Percentiles rank a stretch among this genome's conserved stretches.
phyloP scores from a whole-genome alignment of 768 basidiomycete genomes.

The Flagelloscypha sp. region DNA sequence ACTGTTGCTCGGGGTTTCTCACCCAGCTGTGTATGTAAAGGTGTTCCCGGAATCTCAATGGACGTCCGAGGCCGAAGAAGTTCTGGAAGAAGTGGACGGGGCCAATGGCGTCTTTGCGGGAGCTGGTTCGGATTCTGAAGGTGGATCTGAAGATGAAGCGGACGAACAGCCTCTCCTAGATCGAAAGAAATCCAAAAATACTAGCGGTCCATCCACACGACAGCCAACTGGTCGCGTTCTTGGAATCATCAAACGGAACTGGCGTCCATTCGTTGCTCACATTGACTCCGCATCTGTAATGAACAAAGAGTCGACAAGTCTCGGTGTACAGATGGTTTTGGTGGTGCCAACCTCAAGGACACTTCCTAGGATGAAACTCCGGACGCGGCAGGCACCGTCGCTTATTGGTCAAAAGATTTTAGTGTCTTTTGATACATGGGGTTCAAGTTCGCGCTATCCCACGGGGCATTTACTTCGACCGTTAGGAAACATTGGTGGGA shows the following conservation, averaged over 20 bases:
- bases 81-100: conserved; percentile 87
- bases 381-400: conserved; percentile 87
- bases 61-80: conserved; percentile 88
- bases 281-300: conserved; percentile 85
- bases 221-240: conserved; percentile 91
- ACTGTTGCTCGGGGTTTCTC: too few relatives aligned
- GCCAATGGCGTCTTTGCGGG: conserved; percentile 80
- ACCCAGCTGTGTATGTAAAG: too few relatives aligned
- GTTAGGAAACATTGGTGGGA: conserved; percentile 84
- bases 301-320: conserved; percentile 67
- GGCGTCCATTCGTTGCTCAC: conserved; percentile 96
- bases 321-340: conserved; percentile 85
- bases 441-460: conserved; percentile 78
- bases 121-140: conserved; percentile 57
- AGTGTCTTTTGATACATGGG: conserved; percentile 92
- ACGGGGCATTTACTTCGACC: conserved; percentile 96
- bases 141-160: conserved; percentile 33
- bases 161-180: conserved; percentile 28
- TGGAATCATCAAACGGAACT: conserved; percentile 90
- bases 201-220: conserved; percentile 39
- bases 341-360: conserved; percentile 88
- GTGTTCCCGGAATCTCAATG: conserved; percentile 82
- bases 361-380: conserved; percentile 87
- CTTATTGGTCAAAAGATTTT: conserved; percentile 92
- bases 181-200: conserved; percentile 33